Percentiles rank a stretch among this genome's conserved stretches.
These are phyloP conservation scores for Ceratobasidium sp. DNA, from an alignment of 1,284 basidiomycete genomes.

Conservation along the genomic window DNA sequence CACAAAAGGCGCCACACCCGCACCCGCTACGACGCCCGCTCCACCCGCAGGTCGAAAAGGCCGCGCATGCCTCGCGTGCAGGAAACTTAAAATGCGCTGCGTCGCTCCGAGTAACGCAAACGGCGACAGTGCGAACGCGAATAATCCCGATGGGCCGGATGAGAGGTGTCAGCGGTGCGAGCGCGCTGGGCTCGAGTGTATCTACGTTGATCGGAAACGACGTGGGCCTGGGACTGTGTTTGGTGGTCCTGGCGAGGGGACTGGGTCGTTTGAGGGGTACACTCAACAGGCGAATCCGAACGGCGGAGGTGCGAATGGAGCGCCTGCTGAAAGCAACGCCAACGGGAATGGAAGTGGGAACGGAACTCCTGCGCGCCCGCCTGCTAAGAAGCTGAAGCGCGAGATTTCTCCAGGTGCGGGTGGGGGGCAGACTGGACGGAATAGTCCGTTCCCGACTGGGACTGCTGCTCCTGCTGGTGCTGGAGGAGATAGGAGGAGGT, in stretches of 20 bases:
- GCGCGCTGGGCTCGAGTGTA: constrained; percentile 41
- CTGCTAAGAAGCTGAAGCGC: constrained; percentile 29
- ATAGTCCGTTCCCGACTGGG: no score
- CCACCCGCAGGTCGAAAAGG: constrained; percentile 49
- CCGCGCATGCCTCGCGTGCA: constrained; percentile 45
- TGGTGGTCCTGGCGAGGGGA: constrained; percentile 9
- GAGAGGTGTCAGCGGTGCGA: constrained; percentile 43
- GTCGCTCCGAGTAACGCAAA: constrained; percentile 20
- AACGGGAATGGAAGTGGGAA: no score
- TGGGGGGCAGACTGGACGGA: background rate
- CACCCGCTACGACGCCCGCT: constrained; percentile 37
- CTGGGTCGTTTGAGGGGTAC: constrained; percentile 8
- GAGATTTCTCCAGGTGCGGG: constrained; percentile 16
- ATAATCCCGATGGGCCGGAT: constrained; percentile 32
- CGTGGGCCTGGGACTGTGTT: constrained; percentile 35
- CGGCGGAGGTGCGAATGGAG: background rate
- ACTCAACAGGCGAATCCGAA: background rate
- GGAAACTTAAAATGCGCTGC: constrained; percentile 40
- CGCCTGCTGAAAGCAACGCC: no score
- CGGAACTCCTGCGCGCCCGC: constrained; percentile 5
- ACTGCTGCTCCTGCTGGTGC: no score
- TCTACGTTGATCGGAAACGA: constrained; percentile 42
- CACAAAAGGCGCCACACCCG: constrained; percentile 14
- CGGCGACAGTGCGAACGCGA: constrained; percentile 18
- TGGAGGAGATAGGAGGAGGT: no score